Evolutionary conservation across 352 stramenopile species (phyloP), one percentile per base, ranked within the genome.

Genomic region (Pythium volutum): DNA sequence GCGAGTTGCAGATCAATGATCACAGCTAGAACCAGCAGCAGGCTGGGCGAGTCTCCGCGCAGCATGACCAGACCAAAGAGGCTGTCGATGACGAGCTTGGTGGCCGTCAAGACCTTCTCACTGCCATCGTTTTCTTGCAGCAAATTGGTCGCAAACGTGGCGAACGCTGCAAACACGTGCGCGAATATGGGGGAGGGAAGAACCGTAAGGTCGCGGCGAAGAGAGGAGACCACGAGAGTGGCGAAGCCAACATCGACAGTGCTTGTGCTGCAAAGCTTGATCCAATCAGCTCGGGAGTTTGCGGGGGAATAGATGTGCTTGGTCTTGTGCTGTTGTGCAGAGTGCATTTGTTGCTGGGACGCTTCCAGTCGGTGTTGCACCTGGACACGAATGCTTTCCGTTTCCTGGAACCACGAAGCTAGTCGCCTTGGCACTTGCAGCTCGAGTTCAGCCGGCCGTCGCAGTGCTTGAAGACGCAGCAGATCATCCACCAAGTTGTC

Each of bases 401-500:
- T 54, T 1, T 31, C 4, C 1, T 25, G 8, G 9, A 65, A 8
- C 22, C 52, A 50, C 7, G 55, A 10, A 5, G 22, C 15, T 3
- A 65, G n/a, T 1, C 4, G 3, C 14, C 7, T 22, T 12, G 52
- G 45, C 10, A 66, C 39, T 2, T 53, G 33, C 6, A 83, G 42
- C 16, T 80, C 70, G 33, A 50, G 36, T 20, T 74, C 64, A 15
- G 77, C 51, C 46, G 73, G 60, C 6, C 41, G 59, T 25, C 42
- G 33, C 2, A 84, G 46, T 15, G 69, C 62, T 25, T 80, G 73
- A 45, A 78, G 33, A 11, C 58, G 63, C 6, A 67, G 41, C 12
- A 64, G 51, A 45, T 77, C 61, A 10, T 63, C 45, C n/a, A 81
- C 9, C 8, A 88, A 46, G 9, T 68, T 59, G 18, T 75, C 61